Evolutionary conservation across 805 yeast genomes (phyloP), one percentile per base, ranked within the genome.

Genomic region (Cyberlindnera meyerae): DNA sequence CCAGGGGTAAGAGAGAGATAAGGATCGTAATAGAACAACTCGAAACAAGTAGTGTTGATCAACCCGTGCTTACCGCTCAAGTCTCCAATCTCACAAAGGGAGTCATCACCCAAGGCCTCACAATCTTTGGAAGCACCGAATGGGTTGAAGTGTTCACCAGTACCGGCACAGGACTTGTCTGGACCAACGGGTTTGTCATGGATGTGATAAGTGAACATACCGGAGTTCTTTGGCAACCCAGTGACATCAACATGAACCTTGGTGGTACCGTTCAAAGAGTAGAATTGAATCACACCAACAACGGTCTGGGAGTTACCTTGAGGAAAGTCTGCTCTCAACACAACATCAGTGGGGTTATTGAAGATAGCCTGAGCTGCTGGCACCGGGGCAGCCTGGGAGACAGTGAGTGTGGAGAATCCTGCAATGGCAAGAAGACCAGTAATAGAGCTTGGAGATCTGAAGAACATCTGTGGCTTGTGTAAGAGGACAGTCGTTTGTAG

Each of bases 1-100:
- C 60, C 57, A 25, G 73, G 71, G 49, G 77, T 69, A 56, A 82
- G 68, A 0, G 88, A 78, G 36, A 82, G 57, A 56, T 70, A 82
- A 6, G 79, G 81, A 52, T 82, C 89, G 40, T 67, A 61, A 55
- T 77, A 82, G 41, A 68, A 66, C 20, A 75, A 63, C 57, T 79
- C 81, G 57, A 74, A 79, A 54, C 86, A 79, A 11, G 85, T 79
- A 15, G 84, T 70, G 53, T 79, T 71, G 51, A 82, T 77, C 61
- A 63, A 71, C 11, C 90, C 90, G 58, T 82, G 88, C 56, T 81
- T 82, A 29, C 90, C 90, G 24, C 84, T 73, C 49, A 82, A 72
- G 53, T 82, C 89, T 40, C 90, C 90, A 28, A 81, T 74, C 58
- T 78, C 78, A 55, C 87, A 82, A 24, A 56, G 63, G 7, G 78